Conservation (phyloP, 768 basidiomycete genomes). For the Lactarius sp. region DNA sequence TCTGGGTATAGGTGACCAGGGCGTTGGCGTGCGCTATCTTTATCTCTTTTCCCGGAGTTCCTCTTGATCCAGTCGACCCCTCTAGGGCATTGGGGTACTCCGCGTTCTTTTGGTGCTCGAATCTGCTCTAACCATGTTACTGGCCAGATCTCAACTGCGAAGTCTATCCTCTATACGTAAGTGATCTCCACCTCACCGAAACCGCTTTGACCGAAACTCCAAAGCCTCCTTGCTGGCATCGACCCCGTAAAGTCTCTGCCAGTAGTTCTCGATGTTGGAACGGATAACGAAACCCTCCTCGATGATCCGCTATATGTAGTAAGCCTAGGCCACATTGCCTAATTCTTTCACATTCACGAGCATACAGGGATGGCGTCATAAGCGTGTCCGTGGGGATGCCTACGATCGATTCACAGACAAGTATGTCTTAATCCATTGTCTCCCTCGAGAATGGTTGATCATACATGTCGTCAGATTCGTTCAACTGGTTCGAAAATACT, state of each 20-base stretch:
- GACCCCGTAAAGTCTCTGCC: slow-evolving; percentile 54
- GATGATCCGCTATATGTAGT: slow-evolving; percentile 65
- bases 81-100: slow-evolving; percentile 37
- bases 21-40: slow-evolving; percentile 56
- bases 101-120: background rate
- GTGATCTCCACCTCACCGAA: slow-evolving; percentile 19
- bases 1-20: slow-evolving; percentile 70
- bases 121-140: background rate
- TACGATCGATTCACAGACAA: slow-evolving; percentile 79
- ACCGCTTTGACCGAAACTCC: background rate
- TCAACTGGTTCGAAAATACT: slow-evolving; percentile 67
- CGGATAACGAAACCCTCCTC: slow-evolving; percentile 59
- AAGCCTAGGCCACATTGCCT: slow-evolving; percentile 28
- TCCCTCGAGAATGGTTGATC: background rate
- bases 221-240: slow-evolving; percentile 59
- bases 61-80: background rate
- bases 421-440: slow-evolving; percentile 34
- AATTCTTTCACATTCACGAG: background rate
- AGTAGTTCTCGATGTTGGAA: slow-evolving; percentile 72
- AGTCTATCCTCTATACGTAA: slow-evolving; percentile 73
- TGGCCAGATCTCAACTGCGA: slow-evolving; percentile 64
- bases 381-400: slow-evolving; percentile 62
- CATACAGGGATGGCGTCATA: slow-evolving; percentile 63
- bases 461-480: slow-evolving; percentile 49
- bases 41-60: background rate